phyloP scores from a whole-genome alignment of 2,329 filamentous ascomycete genomes.

The Trichoderma lentiforme region DNA sequence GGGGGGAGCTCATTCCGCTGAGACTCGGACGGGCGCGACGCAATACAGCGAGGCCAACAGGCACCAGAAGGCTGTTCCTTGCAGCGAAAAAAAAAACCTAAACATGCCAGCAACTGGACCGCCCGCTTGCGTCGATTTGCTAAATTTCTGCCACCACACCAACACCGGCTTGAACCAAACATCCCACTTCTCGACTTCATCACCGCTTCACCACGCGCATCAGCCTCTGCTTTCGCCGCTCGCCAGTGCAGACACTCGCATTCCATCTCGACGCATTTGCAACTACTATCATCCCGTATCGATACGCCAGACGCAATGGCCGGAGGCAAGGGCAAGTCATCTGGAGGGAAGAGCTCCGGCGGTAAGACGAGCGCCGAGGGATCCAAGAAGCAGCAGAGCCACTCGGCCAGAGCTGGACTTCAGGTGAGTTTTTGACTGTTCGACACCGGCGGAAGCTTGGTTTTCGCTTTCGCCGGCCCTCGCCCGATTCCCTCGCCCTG shows the following conservation, averaged over 20 bases:
- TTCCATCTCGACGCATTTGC: neutral
- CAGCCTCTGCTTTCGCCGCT: constrained; percentile 2
- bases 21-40: neutral
- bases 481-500: neutral
- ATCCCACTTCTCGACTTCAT: constrained; percentile 15
- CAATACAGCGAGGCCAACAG: neutral
- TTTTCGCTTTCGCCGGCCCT: neutral
- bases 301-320: constrained; percentile 49
- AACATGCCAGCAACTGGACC: constrained; percentile 21
- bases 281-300: neutral
- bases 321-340: constrained; percentile 91
- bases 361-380: constrained; percentile 67
- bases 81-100: constrained; percentile 13
- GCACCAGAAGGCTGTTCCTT: constrained; percentile 17
- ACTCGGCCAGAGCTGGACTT: constrained; percentile 90
- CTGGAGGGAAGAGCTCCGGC: constrained; percentile 82
- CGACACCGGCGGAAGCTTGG: neutral
- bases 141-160: constrained; percentile 26
- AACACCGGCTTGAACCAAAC: constrained; percentile 5
- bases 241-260: constrained; percentile 4
- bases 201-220: constrained; percentile 11
- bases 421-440: constrained; percentile 66
- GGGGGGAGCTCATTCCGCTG: constrained; percentile 7
- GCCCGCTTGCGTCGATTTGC: constrained; percentile 17
- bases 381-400: constrained; percentile 87